phyloP scores from a whole-genome alignment of 1,284 basidiomycete genomes.

The Takashimella tepidaria region DNA sequence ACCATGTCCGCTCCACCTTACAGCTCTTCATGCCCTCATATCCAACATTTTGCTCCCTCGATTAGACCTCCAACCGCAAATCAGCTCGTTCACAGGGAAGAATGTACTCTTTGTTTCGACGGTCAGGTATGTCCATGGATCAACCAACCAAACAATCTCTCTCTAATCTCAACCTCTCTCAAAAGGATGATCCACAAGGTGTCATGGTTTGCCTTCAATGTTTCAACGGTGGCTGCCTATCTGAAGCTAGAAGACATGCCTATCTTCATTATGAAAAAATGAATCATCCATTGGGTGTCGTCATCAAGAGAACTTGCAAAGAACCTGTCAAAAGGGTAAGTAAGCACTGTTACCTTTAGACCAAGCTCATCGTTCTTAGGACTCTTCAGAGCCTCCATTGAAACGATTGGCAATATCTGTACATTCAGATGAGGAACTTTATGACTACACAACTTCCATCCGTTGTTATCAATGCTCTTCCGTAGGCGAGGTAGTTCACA shows the following conservation, averaged over 20 bases:
- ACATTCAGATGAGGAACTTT: slow-evolving; percentile 83
- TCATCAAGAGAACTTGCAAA: slow-evolving; percentile 72
- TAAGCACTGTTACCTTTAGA: slow-evolving; percentile 14
- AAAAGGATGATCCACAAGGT: slow-evolving; percentile 67
- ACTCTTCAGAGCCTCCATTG: slow-evolving; percentile 74
- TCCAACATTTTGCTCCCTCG: slow-evolving; percentile 17
- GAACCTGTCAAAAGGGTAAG: slow-evolving; percentile 62
- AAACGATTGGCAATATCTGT: slow-evolving; percentile 83
- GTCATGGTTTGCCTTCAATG: slow-evolving; percentile 86
- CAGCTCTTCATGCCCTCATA: slow-evolving; percentile 39
- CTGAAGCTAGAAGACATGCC: slow-evolving; percentile 60
- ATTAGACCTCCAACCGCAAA: slow-evolving; percentile 33
- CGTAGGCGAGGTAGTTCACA: slow-evolving; percentile 55
- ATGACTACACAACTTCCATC: slow-evolving; percentile 62
- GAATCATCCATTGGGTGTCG: slow-evolving; percentile 72
- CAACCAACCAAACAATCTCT: too few species aligned
- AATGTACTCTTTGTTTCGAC: slow-evolving; percentile 86
- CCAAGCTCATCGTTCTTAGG: slow-evolving; percentile 26
- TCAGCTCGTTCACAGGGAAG: slow-evolving; percentile 47
- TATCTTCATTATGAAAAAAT: slow-evolving; percentile 64
- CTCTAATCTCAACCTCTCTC: slow-evolving; percentile 3
- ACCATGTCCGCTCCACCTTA: not conserved
- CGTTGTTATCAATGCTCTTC: slow-evolving; percentile 68
- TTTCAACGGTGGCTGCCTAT: slow-evolving; percentile 85
- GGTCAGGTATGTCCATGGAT: slow-evolving; percentile 65